phyloP scores from a whole-genome alignment of 768 basidiomycete genomes.

The Russula foetens region DNA sequence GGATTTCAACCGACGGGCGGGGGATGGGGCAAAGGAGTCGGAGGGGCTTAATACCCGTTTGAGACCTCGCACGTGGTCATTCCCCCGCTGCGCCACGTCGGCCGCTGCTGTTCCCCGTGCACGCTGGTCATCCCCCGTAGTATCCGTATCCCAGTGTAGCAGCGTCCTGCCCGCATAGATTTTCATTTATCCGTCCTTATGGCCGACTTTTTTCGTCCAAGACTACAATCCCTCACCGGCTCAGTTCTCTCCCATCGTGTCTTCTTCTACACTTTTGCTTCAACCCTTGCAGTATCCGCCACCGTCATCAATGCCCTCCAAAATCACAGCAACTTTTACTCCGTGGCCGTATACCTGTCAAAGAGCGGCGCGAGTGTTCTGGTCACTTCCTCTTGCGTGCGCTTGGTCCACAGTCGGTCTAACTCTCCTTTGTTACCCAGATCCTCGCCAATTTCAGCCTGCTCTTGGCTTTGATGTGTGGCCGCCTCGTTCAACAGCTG shows the following conservation, averaged over 20 bases:
- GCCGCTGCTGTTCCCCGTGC: not conserved
- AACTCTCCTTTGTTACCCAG: constrained; percentile 32
- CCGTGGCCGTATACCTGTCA: constrained; percentile 86
- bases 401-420: not conserved
- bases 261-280: constrained; percentile 59
- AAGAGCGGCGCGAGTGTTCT: constrained; percentile 89
- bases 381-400: constrained; percentile 37
- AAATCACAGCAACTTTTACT: constrained; percentile 87
- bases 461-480: constrained; percentile 65
- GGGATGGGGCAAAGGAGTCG: not conserved
- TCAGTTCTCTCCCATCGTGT: constrained; percentile 56
- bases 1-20: not conserved
- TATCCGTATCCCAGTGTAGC: no score
- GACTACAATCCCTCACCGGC: constrained; percentile 41
- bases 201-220: constrained; percentile 41
- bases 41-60: not conserved
- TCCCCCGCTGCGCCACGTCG: constrained; percentile 5
- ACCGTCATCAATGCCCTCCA: constrained; percentile 75
- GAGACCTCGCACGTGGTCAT: not conserved
- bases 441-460: constrained; percentile 87
- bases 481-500: constrained; percentile 70
- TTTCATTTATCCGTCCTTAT: constrained; percentile 17
- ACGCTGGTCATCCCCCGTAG: no score
- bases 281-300: constrained; percentile 58
- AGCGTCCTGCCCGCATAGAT: not conserved